Evolutionary conservation across 495 filamentous ascomycete species (phyloP), one percentile per base, ranked within the genome.

Genomic region (Aspergillus ostianus): DNA sequence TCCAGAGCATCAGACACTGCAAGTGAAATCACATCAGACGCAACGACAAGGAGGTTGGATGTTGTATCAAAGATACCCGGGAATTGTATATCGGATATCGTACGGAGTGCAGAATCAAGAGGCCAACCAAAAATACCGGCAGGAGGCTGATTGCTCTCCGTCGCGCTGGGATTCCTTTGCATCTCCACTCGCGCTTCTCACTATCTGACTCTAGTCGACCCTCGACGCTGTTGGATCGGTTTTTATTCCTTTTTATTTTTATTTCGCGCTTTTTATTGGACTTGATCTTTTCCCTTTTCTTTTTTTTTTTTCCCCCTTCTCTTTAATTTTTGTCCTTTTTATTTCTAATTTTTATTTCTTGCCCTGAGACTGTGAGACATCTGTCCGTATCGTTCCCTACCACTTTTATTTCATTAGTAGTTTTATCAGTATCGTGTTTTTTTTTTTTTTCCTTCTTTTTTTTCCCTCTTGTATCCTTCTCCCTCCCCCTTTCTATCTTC

Each of bases 401-500:
- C 17, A 18, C 15, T 12, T 47, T 47, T 18, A 7, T 56, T 47
- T 56, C 18, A 47, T 49, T 48, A 29, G 47, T 26, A 21, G 12
- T n/a, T 36, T 12, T 17, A 10, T 41, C 36, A 6, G 36, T 41
- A 41, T 41, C 6, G 36, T 29, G 27, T 45, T 47, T 56, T 48
- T 49, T 54, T 9, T 36, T 32, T n/a, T 27, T 48, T 41, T 45
- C 32, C 29, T 49, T 53, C 6, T 53, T 18, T 30, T 20, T 19
- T 18, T 41, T 6, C 46, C 21, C 36, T 18, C 27, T 49, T 23
- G 47, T 61, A 36, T 36, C 58, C 60, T 57, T 53, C 45, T 57
- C 56, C 56, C 19, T 57, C 47, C 52, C 26, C 54, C 23, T 50
- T 58, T 54, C 54, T 44, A 45, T 60, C 57, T 32, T 44, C 49